Conservation (phyloP, 2,329 filamentous ascomycete species). For the Cytospora schulzeri region DNA sequence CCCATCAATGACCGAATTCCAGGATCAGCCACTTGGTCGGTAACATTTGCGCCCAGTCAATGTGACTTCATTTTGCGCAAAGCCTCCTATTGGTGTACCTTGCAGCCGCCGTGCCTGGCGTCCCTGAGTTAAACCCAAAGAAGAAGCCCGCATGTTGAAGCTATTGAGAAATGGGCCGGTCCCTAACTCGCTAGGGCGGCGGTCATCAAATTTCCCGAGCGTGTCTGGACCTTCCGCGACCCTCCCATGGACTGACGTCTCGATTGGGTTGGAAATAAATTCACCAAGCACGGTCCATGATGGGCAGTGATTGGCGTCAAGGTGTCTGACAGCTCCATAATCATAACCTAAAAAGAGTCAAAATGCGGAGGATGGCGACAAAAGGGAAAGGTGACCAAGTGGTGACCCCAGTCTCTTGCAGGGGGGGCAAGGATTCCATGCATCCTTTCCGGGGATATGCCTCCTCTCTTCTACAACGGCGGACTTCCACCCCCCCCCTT, state of each 20-base stretch:
- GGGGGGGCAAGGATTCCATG: neutral
- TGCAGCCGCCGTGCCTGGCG: slow-evolving; percentile 22
- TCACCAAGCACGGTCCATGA: slow-evolving; percentile 4
- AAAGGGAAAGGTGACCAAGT: slow-evolving; percentile 2
- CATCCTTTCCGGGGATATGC: slow-evolving; percentile 16
- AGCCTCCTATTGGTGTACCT: slow-evolving; percentile 28
- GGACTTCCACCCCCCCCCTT: neutral
- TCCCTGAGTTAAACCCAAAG: slow-evolving; percentile 23
- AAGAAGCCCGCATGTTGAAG: slow-evolving; percentile 14
- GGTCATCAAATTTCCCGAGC: slow-evolving; percentile 27
- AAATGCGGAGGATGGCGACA: slow-evolving; percentile 16
- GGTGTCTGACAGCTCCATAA: slow-evolving; percentile 22
- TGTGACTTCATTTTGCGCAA: slow-evolving; percentile 26
- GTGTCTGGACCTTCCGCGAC: slow-evolving; percentile 13
- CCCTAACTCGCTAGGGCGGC: slow-evolving; percentile 23
- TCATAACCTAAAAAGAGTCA: slow-evolving; percentile 20
- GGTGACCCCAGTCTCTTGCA: slow-evolving; percentile 19
- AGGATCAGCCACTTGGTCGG: slow-evolving; percentile 6
- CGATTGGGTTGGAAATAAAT: slow-evolving; percentile 20
- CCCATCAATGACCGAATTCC: neutral
- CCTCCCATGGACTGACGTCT: slow-evolving; percentile 13
- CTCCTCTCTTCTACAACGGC: slow-evolving; percentile 3
- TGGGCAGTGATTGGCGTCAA: slow-evolving; percentile 13
- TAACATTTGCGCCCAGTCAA: slow-evolving; percentile 9
- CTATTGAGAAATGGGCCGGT: slow-evolving; percentile 8